Evolutionary conservation across 257 asterid genomes (phyloP).

Genomic region (Petunia axillaris): DNA sequence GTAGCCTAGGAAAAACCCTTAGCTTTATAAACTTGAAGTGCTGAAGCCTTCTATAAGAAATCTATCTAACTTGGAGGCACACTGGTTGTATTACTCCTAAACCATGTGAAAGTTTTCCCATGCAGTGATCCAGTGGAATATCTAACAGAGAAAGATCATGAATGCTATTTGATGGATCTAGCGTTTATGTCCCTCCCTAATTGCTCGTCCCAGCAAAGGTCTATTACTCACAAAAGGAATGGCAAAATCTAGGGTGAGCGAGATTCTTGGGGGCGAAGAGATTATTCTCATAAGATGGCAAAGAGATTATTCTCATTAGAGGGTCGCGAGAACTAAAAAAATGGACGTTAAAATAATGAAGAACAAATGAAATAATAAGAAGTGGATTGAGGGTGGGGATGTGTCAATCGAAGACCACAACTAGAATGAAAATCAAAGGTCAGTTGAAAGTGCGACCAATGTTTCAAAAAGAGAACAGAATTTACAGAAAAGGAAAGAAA

Average conservation of each 20-base stretch:
- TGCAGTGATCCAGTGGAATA: too few relatives aligned
- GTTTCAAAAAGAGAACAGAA: conserved; percentile 20
- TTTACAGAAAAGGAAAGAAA: conserved; percentile 13
- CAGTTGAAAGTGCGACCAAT: background rate
- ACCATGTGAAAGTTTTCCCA: too few relatives aligned
- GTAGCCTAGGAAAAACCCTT: too few relatives aligned
- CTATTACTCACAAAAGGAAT: conserved; percentile 16
- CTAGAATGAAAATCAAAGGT: background rate
- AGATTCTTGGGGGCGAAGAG: background rate
- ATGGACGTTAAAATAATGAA: conserved; percentile 7
- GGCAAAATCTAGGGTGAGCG: background rate
- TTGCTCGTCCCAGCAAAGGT: too few relatives aligned
- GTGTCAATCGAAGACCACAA: background rate
- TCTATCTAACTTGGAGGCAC: too few relatives aligned
- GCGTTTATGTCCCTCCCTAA: too few relatives aligned
- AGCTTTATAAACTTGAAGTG: too few relatives aligned
- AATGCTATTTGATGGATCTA: too few relatives aligned
- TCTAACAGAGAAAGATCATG: too few relatives aligned
- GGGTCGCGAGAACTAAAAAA: background rate
- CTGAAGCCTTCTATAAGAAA: too few relatives aligned
- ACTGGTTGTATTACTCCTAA: too few relatives aligned
- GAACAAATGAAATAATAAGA: background rate
- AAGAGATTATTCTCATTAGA: background rate
- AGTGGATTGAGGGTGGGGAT: background rate
- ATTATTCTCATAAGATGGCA: background rate